Evolutionary conservation across 192 early-diverging fungal species (phyloP).

Genomic region (Gorgonomyces haynaldii): DNA sequence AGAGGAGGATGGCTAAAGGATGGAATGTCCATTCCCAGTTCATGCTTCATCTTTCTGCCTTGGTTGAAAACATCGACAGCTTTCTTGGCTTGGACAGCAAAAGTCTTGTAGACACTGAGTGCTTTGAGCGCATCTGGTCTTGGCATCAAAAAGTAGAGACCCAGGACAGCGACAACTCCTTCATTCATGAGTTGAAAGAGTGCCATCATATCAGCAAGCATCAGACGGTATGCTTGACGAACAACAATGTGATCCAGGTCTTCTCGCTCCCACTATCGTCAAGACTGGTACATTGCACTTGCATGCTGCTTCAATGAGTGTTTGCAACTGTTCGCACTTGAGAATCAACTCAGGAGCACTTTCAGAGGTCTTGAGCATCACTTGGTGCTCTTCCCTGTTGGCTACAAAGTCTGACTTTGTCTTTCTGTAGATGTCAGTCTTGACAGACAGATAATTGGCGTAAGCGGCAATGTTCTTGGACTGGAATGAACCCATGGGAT

Average conservation of each 20-base stretch:
- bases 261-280: slow-evolving; percentile 55
- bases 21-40: slow-evolving; percentile 55
- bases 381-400: slow-evolving; percentile 39
- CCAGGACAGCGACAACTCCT: slow-evolving; percentile 62
- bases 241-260: slow-evolving; percentile 63
- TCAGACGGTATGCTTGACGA: slow-evolving; percentile 53
- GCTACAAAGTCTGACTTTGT: slow-evolving; percentile 54
- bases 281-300: slow-evolving; percentile 51
- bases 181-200: slow-evolving; percentile 69
- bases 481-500: no score
- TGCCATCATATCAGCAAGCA: slow-evolving; percentile 60
- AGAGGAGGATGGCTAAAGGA: slow-evolving; percentile 60
- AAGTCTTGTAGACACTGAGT: slow-evolving; percentile 64
- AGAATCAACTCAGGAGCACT: slow-evolving; percentile 49
- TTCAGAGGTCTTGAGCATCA: slow-evolving; percentile 33
- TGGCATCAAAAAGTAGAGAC: slow-evolving; percentile 62
- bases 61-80: slow-evolving; percentile 58
- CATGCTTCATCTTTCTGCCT: slow-evolving; percentile 44
- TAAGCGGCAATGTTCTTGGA: slow-evolving; percentile 59
- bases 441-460: slow-evolving; percentile 60
- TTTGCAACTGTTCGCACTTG: slow-evolving; percentile 51
- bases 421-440: slow-evolving; percentile 47
- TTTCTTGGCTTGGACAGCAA: slow-evolving; percentile 58
- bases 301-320: slow-evolving; percentile 52
- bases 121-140: slow-evolving; percentile 49